Base-by-base conservation (phyloP, 805 yeast genomes). In the Saturnispora dispora region DNA sequence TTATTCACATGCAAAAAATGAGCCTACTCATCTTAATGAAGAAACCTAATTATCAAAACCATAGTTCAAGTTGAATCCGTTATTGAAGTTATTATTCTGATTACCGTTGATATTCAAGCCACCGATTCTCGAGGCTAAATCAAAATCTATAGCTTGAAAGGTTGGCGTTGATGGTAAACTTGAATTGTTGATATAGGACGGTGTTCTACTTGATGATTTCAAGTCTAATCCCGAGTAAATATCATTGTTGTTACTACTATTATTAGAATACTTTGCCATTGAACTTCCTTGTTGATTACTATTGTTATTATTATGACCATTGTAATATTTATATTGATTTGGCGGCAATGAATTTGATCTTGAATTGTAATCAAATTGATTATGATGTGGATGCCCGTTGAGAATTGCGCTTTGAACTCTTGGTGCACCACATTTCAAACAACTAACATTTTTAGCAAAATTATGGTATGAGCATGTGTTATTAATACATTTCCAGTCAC, bases 401-500 rank as follows among this genome's bases (percentile, higher is more conserved):
- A 62, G 35, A 17, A 64, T 61, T 13, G 66, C 63, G 39, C 64
- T 62, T 52, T 60, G 65, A 18, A 62, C 66, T 30, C 84, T 79
- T 44, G 90, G 82, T 1, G 87, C 85, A 4, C 96, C 95, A 69
- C 97, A 89, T 64, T 91, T 83, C 63, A 89, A 74, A 64, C 97
- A 89, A 52, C 83, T 81, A 52, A 87, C 73, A 65, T 89, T 89
- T 62, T 89, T 89, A 3, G 96, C 96, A 73, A 89, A 89, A 66
- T 89, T 89, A 67, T 89, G 96, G 66, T 90, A 90, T 33, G 81
- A 75, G 65, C 96, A 90, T 25, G 78, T 72, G 51, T 84, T 90
- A 56, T 78, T 81, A 27, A 78, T 73, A 71, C 96, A 90, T 66
- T 88, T 89, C 96, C 96, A 90, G 68, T 89, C 97, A 48, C 96